These are phyloP conservation scores for Aureobasidium sp. DNA, from an alignment of 2,329 filamentous ascomycete genomes.

Conservation along the genomic window DNA sequence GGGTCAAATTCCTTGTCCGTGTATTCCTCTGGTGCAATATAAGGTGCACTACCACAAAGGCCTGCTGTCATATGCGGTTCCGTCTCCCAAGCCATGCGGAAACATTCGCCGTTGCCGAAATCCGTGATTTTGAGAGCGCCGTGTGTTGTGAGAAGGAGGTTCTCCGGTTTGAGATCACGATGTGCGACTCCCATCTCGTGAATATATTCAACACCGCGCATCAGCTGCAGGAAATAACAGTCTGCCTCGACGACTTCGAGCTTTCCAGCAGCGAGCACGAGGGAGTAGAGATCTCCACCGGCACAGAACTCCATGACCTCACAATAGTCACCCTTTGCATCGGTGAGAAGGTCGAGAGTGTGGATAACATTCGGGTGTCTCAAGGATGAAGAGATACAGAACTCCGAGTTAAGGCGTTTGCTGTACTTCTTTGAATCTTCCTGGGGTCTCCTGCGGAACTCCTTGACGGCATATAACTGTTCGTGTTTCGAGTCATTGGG, in stretches of 20 bases:
- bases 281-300: slow-evolving; percentile 88
- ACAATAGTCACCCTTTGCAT: slow-evolving; percentile 94
- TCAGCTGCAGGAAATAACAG: slow-evolving; percentile 98
- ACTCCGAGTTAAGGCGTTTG: slow-evolving; percentile 93
- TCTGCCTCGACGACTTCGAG: slow-evolving; percentile 89
- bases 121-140: slow-evolving; percentile 96
- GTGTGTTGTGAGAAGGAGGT: slow-evolving; percentile 84
- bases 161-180: slow-evolving; percentile 93
- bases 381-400: slow-evolving; percentile 95
- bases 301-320: slow-evolving; percentile 99
- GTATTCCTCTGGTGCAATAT: slow-evolving; percentile 97
- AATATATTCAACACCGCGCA: slow-evolving; percentile 98
- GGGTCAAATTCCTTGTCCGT: slow-evolving; percentile 93
- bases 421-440: slow-evolving; percentile 97
- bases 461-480: slow-evolving; percentile 94
- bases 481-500: slow-evolving; percentile 69
- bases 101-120: slow-evolving; percentile 98
- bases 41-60: slow-evolving; percentile 90
- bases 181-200: slow-evolving; percentile 99
- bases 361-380: slow-evolving; percentile 98
- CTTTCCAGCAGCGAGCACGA: slow-evolving; percentile 85
- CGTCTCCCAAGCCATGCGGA: slow-evolving; percentile 98
- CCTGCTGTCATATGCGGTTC: slow-evolving; percentile 98
- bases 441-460: slow-evolving; percentile 88
- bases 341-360: slow-evolving; percentile 88